Percentiles rank a stretch among this genome's conserved stretches.
phyloP scores from a whole-genome alignment of 2,329 filamentous ascomycete genomes.

The Fusarium sp. region DNA sequence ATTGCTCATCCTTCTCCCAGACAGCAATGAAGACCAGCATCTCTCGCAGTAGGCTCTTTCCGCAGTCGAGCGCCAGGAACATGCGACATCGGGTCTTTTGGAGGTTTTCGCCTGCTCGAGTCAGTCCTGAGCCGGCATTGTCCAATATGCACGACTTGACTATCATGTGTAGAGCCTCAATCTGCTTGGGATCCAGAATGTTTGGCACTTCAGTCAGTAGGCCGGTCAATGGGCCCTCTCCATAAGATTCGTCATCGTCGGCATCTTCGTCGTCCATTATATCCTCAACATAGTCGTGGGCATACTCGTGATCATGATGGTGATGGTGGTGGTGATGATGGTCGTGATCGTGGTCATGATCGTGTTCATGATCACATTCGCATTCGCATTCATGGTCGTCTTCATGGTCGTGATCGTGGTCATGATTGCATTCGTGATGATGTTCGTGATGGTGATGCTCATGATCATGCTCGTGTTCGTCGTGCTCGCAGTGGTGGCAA shows the following conservation, averaged over 20 bases:
- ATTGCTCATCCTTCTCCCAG: conserved; percentile 94
- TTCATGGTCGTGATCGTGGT: conserved; percentile 47
- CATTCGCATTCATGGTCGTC: conserved; percentile 54
- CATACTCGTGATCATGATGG: conserved; percentile 55
- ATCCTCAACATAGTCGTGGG: conserved; percentile 63
- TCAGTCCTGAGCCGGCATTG: conserved; percentile 77
- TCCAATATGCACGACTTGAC: conserved; percentile 95
- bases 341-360: conserved; percentile 43
- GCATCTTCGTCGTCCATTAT: conserved; percentile 75
- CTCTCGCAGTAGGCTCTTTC: conserved; percentile 88
- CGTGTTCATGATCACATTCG: conserved; percentile 46
- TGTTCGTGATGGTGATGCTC: conserved; percentile 54
- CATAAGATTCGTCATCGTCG: conserved; percentile 83
- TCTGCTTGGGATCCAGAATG: conserved; percentile 93
- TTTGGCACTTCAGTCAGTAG: conserved; percentile 93
- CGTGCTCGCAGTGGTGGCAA: conserved; percentile 52
- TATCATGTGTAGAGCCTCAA: conserved; percentile 96
- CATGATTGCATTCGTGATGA: conserved; percentile 46
- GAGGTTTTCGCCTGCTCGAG: conserved; percentile 80
- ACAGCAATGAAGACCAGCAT: conserved; percentile 96
- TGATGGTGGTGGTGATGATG: conserved; percentile 49
- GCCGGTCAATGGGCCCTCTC: conserved; percentile 82
- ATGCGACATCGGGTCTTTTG: conserved; percentile 92
- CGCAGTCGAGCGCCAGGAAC: conserved; percentile 88
- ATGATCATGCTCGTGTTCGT: conserved; percentile 26